phyloP scores from a whole-genome alignment of 108 stramenopile species.

The Nitzschia putrida region DNA sequence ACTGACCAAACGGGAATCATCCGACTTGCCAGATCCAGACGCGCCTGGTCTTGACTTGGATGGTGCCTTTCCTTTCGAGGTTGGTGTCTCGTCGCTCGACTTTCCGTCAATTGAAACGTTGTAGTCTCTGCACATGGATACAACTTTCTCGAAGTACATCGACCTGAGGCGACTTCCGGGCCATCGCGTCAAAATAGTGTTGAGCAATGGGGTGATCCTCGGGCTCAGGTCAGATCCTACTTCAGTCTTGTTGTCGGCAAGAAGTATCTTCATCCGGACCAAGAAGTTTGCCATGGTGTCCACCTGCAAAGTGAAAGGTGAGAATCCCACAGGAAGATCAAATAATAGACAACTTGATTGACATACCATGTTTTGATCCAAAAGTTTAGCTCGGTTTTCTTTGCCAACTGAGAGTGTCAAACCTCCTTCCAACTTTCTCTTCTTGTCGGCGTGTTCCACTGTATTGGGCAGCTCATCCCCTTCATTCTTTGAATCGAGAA shows the following conservation, averaged over 20 bases:
- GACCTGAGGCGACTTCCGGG: constrained; percentile 39
- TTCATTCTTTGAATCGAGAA: too few species aligned
- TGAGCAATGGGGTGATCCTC: constrained; percentile 38
- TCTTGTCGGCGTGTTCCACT: background rate
- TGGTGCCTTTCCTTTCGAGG: constrained; percentile 10
- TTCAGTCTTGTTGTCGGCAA: constrained; percentile 62
- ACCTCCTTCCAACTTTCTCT: background rate
- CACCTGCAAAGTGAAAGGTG: constrained; percentile 26
- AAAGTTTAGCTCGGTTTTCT: background rate
- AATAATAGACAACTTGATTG: background rate
- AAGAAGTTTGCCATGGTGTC: constrained; percentile 83
- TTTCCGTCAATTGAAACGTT: background rate
- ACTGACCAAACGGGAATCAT: constrained; percentile 18
- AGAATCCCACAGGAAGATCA: background rate
- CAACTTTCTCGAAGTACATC: constrained; percentile 64
- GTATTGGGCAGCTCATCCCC: too few species aligned
- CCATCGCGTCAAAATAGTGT: constrained; percentile 32
- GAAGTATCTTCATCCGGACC: constrained; percentile 70
- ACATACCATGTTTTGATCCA: constrained; percentile 24
- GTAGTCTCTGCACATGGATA: constrained; percentile 43
- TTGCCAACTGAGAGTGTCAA: background rate
- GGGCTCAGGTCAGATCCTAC: constrained; percentile 10
- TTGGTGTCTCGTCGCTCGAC: constrained; percentile 18
- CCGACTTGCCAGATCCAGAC: constrained; percentile 8
- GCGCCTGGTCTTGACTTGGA: constrained; percentile 15